These are phyloP conservation scores for Nematocida ausubeli DNA, from an alignment of 371 early-diverging fungal species.

Conservation along the genomic window DNA sequence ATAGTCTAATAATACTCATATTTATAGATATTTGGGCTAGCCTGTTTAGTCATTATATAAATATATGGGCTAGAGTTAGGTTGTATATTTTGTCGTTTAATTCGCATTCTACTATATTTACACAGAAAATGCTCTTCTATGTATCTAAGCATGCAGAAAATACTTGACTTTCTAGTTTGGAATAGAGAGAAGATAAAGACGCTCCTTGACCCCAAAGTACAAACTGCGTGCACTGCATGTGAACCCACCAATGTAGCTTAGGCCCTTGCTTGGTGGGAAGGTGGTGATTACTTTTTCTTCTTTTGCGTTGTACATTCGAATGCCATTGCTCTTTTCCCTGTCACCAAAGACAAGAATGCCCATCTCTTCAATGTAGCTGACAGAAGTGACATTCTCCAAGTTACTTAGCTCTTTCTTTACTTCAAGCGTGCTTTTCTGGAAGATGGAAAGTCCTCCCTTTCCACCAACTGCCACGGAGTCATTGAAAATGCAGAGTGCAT, in stretches of 20 bases:
- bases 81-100: no score
- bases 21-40: no score
- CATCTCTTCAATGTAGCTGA: not conserved
- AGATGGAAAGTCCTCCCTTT: not conserved
- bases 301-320: slow-evolving; percentile 21
- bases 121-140: no score
- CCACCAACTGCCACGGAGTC: not conserved
- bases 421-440: not conserved
- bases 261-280: slow-evolving; percentile 15
- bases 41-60: no score
- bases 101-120: no score
- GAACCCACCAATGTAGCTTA: slow-evolving; percentile 18
- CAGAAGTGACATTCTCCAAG: not conserved
- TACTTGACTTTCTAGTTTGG: not conserved
- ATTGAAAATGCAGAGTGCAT: not conserved
- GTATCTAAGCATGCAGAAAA: no score
- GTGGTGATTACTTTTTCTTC: slow-evolving; percentile 16
- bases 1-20: no score
- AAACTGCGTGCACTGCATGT: not conserved
- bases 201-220: not conserved
- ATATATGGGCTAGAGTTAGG: no score
- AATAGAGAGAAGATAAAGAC: not conserved
- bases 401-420: slow-evolving; percentile 8
- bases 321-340: slow-evolving; percentile 17
- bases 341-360: slow-evolving; percentile 25